A percentile compares a stretch with the other conserved stretches of the same genome.
Evolutionary conservation across 1,139 yeast genomes (phyloP).

Genomic region (Zygosaccharomyces sapae): DNA sequence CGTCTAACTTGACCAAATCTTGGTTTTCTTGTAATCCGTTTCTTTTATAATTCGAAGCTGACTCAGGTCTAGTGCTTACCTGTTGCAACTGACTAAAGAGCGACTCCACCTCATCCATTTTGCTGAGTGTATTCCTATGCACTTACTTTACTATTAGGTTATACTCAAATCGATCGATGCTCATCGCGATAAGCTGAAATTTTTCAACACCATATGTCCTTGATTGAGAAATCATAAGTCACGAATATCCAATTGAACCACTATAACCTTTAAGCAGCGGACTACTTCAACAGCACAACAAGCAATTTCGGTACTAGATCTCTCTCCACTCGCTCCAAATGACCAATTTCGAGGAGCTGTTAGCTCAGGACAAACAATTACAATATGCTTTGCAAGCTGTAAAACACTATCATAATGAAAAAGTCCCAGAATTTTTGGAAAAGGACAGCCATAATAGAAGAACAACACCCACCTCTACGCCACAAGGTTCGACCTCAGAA

Average conservation of each 20-base stretch:
- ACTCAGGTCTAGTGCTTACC: background rate
- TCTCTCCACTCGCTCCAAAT: too few species aligned
- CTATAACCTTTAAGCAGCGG: background rate
- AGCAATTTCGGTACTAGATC: constrained; percentile 13
- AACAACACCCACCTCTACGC: constrained; percentile 2
- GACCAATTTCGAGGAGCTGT: constrained; percentile 14
- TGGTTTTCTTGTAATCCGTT: constrained; percentile 9
- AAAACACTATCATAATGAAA: constrained; percentile 15
- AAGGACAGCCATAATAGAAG: constrained; percentile 12
- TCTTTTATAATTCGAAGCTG: background rate
- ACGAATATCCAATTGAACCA: background rate
- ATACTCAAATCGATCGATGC: background rate
- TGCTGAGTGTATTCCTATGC: background rate
- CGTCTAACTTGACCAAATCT: constrained; percentile 27
- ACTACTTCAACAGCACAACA: background rate
- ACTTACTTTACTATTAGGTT: background rate
- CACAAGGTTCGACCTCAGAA: background rate
- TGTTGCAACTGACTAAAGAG: constrained; percentile 10
- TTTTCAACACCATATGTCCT: constrained; percentile 5
- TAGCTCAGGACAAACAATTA: constrained; percentile 14
- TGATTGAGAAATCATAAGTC: background rate
- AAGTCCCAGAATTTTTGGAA: constrained; percentile 11
- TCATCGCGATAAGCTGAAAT: constrained; percentile 8
- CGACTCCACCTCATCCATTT: constrained; percentile 7
- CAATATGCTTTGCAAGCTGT: constrained; percentile 19